phyloP scores from a whole-genome alignment of 1,139 yeast species.

The Candida sp. region DNA sequence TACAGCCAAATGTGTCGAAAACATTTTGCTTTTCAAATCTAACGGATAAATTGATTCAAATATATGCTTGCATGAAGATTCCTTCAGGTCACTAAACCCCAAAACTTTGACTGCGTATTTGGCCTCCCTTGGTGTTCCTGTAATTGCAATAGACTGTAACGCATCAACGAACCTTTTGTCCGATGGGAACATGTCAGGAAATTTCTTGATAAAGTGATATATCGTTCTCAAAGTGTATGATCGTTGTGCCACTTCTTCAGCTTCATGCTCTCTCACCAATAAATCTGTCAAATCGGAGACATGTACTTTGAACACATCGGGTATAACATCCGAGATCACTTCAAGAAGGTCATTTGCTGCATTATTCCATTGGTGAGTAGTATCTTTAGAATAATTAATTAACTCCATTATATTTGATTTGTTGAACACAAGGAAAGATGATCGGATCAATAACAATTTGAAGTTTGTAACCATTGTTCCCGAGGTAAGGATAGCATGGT shows the following conservation, averaged over 20 bases:
- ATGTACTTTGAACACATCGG: constrained; percentile 64
- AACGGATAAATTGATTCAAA: constrained; percentile 51
- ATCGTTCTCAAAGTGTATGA: constrained; percentile 48
- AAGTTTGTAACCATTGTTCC: constrained; percentile 51
- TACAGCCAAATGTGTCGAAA: constrained; percentile 58
- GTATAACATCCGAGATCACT: constrained; percentile 57
- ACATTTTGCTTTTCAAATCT: constrained; percentile 25
- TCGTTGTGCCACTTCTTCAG: constrained; percentile 8
- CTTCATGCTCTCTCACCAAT: constrained; percentile 19
- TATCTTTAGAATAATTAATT: constrained; percentile 43
- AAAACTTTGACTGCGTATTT: constrained; percentile 62
- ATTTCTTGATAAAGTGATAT: constrained; percentile 53
- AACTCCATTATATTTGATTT: constrained; percentile 59
- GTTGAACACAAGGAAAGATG: constrained; percentile 63
- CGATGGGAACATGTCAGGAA: constrained; percentile 38
- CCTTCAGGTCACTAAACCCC: constrained; percentile 43
- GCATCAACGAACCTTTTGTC: constrained; percentile 34
- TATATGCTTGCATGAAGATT: constrained; percentile 33
- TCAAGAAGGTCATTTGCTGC: constrained; percentile 54
- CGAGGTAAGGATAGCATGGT: constrained; percentile 35
- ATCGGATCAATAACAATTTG: constrained; percentile 56
- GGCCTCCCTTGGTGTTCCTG: constrained; percentile 62
- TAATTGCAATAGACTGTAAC: constrained; percentile 41
- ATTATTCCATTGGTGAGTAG: constrained; percentile 22
- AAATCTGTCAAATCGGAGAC: constrained; percentile 46